These are phyloP conservation scores for Pyricularia sp. DNA, from an alignment of 2,329 filamentous ascomycete species.

Conservation along the genomic window DNA sequence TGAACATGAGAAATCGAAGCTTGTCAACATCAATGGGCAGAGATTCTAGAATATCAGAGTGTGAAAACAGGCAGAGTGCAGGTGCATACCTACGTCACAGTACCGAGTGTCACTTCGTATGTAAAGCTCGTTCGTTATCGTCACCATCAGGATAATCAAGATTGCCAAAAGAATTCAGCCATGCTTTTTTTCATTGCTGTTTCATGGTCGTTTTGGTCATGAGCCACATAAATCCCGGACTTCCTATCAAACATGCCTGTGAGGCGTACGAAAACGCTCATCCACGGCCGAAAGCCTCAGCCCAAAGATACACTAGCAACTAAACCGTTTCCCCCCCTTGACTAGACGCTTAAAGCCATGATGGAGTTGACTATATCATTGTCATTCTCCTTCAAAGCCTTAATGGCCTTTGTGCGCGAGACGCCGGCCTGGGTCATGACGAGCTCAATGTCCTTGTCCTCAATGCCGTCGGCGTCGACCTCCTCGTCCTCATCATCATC, in stretches of 20 bases:
- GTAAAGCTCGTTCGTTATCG: background rate
- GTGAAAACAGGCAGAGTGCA: background rate
- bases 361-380: slow-evolving; percentile 99
- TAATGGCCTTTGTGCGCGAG: slow-evolving; percentile 96
- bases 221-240: background rate
- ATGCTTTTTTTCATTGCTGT: background rate
- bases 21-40: background rate
- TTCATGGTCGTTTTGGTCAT: background rate
- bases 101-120: background rate
- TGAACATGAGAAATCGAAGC: background rate
- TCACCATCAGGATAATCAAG: background rate
- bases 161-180: background rate
- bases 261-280: background rate
- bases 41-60: background rate
- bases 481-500: slow-evolving; percentile 87
- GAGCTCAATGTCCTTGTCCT: slow-evolving; percentile 98
- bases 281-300: background rate
- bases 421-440: slow-evolving; percentile 98
- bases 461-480: slow-evolving; percentile 84
- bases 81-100: no score
- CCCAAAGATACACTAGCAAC: background rate
- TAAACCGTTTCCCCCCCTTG: background rate
- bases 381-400: slow-evolving; percentile 97
- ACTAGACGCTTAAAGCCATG: slow-evolving; percentile 83
- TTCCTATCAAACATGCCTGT: background rate